Conservation (phyloP, 2,329 filamentous ascomycete species). For the Monosporascus sp. region DNA sequence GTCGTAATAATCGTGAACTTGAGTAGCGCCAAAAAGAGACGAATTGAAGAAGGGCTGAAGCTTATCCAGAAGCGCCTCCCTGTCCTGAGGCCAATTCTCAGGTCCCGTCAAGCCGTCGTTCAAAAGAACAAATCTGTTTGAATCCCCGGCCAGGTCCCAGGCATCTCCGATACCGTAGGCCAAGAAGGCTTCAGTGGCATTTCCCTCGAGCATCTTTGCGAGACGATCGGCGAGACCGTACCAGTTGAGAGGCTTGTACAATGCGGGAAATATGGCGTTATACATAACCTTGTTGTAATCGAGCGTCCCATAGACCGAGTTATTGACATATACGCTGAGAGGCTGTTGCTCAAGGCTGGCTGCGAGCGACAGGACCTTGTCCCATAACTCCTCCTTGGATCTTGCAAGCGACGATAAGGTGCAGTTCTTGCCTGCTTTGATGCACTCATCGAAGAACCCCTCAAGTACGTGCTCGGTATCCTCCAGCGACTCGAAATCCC, state of each 20-base stretch:
- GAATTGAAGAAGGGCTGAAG: conserved; percentile 27
- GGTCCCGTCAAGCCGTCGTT: conserved; percentile 28
- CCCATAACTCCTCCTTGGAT: conserved; percentile 29
- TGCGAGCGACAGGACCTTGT: conserved; percentile 27
- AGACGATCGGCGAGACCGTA: conserved; percentile 29
- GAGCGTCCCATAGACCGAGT: conserved; percentile 31
- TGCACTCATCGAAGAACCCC: conserved; percentile 40
- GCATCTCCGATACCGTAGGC: conserved; percentile 22
- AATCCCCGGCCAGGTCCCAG: conserved; percentile 19
- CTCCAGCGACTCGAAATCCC: conserved; percentile 31
- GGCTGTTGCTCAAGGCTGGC: conserved; percentile 31
- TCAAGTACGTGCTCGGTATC: conserved; percentile 37
- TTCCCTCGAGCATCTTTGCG: conserved; percentile 30
- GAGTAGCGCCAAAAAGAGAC: conserved; percentile 24
- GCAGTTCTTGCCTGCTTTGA: conserved; percentile 41
- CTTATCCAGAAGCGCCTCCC: conserved; percentile 27
- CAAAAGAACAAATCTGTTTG: conserved; percentile 20
- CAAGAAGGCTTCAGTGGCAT: conserved; percentile 32
- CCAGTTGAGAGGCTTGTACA: conserved; percentile 35
- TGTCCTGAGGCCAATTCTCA: conserved; percentile 28
- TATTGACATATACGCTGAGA: conserved; percentile 36
- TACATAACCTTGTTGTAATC: conserved; percentile 30
- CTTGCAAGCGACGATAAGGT: conserved; percentile 31
- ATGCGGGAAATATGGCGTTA: conserved; percentile 30
- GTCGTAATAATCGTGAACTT: conserved; percentile 18